Evolutionary conservation across 177 flowering plant species (phyloP).

Genomic region (Vitis hybrid): DNA sequence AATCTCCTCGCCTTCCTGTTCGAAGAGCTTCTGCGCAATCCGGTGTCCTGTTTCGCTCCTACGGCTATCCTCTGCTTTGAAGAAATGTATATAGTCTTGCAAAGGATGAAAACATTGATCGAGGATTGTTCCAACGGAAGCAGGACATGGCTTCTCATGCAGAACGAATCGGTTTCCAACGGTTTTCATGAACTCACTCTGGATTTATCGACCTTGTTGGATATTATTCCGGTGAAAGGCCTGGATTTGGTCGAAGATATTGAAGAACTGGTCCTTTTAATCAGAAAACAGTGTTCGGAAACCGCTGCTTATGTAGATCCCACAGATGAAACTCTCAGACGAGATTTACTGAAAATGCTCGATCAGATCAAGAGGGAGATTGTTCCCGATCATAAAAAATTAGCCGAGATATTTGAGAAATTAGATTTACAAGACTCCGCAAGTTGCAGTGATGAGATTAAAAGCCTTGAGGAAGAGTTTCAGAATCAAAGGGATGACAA

Average conservation of each 20-base stretch:
- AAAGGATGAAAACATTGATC: constrained; percentile 49
- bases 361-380: constrained; percentile 54
- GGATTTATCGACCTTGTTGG: constrained; percentile 70
- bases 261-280: constrained; percentile 44
- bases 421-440: constrained; percentile 45
- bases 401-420: constrained; percentile 33
- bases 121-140: constrained; percentile 54
- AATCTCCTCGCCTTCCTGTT: constrained; percentile 46
- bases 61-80: constrained; percentile 59
- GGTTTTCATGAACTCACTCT: constrained; percentile 50
- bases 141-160: constrained; percentile 61
- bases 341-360: constrained; percentile 37
- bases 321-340: constrained; percentile 34
- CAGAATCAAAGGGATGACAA: constrained; percentile 45
- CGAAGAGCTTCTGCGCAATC: constrained; percentile 51
- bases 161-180: constrained; percentile 37
- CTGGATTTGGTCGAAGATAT: constrained; percentile 51
- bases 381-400: constrained; percentile 49
- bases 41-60: constrained; percentile 22
- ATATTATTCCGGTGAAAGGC: constrained; percentile 53
- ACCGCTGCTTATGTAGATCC: constrained; percentile 31
- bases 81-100: constrained; percentile 66
- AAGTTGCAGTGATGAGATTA: constrained; percentile 64
- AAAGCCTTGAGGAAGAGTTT: constrained; percentile 65
- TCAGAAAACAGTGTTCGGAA: constrained; percentile 52